phyloP scores from a whole-genome alignment of 2,329 filamentous ascomycete species.

The Diaporthe amygdali region DNA sequence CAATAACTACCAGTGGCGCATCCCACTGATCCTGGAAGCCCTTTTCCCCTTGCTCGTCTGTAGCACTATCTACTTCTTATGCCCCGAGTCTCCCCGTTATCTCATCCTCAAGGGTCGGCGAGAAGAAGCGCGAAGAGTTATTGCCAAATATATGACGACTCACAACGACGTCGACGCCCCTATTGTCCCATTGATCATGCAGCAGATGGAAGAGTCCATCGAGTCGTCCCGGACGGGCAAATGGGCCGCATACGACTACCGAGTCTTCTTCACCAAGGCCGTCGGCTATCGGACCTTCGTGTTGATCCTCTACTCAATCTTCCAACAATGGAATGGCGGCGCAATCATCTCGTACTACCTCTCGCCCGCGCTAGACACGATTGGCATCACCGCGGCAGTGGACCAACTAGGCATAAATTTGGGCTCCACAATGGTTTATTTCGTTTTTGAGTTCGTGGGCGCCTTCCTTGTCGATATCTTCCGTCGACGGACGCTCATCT shows the following conservation, averaged over 20 bases:
- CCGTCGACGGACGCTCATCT: constrained; percentile 49
- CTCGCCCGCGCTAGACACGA: constrained; percentile 44
- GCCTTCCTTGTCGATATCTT: constrained; percentile 48
- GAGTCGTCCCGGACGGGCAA: constrained; percentile 43
- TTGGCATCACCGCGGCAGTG: constrained; percentile 43
- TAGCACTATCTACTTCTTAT: constrained; percentile 45
- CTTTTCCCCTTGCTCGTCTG: constrained; percentile 53
- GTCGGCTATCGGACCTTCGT: constrained; percentile 49
- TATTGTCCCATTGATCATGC: constrained; percentile 45
- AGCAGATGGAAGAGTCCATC: constrained; percentile 50
- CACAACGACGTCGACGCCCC: constrained; percentile 43
- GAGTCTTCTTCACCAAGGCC: constrained; percentile 49
- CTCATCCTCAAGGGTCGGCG: constrained; percentile 39
- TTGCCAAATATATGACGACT: constrained; percentile 48
- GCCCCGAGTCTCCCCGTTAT: constrained; percentile 41
- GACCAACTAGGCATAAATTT: constrained; percentile 48
- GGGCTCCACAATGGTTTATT: constrained; percentile 49
- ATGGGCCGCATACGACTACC: constrained; percentile 48
- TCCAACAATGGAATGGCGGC: constrained; percentile 53
- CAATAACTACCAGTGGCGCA: constrained; percentile 43
- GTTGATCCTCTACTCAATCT: constrained; percentile 49
- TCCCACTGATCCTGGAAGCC: constrained; percentile 49
- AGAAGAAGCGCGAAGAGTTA: constrained; percentile 38
- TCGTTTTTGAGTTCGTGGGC: constrained; percentile 49
- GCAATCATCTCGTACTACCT: constrained; percentile 50